Conservation (phyloP, 2,329 filamentous ascomycete species). For the Neopestalotiopsis clavispora region DNA sequence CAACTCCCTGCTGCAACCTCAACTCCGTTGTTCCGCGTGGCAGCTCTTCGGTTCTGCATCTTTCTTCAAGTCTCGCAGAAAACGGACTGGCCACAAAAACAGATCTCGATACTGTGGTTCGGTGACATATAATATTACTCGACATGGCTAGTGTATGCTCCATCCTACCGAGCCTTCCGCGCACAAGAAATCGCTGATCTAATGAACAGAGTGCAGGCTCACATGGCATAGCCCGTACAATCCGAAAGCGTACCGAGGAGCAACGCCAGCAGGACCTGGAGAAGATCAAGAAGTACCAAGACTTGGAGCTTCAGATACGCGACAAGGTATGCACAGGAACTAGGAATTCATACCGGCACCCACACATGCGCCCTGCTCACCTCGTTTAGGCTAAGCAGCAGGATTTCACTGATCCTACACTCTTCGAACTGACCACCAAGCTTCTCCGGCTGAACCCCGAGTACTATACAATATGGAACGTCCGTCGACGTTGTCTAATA, state of each 20-base stretch:
- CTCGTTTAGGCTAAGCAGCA: constrained; percentile 41
- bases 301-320: constrained; percentile 71
- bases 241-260: constrained; percentile 68
- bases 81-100: not conserved
- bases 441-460: constrained; percentile 81
- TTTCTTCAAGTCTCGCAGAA: not conserved
- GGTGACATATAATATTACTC: not conserved
- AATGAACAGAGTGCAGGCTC: constrained; percentile 49
- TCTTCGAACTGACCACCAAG: constrained; percentile 72
- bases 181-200: constrained; percentile 12
- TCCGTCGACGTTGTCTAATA: constrained; percentile 74
- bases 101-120: not conserved
- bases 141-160: constrained; percentile 36
- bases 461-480: constrained; percentile 92
- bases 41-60: not conserved
- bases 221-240: constrained; percentile 80
- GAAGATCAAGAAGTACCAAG: constrained; percentile 77
- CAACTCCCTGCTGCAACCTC: too few relatives aligned
- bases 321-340: constrained; percentile 55
- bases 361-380: not conserved
- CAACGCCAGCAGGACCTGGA: constrained; percentile 73
- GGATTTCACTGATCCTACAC: constrained; percentile 55
- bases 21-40: not conserved
- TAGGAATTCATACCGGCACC: constrained; percentile 8
- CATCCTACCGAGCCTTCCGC: not conserved